These are phyloP conservation scores for Neurospora cerealis DNA, from an alignment of 495 filamentous ascomycete genomes.

Conservation along the genomic window DNA sequence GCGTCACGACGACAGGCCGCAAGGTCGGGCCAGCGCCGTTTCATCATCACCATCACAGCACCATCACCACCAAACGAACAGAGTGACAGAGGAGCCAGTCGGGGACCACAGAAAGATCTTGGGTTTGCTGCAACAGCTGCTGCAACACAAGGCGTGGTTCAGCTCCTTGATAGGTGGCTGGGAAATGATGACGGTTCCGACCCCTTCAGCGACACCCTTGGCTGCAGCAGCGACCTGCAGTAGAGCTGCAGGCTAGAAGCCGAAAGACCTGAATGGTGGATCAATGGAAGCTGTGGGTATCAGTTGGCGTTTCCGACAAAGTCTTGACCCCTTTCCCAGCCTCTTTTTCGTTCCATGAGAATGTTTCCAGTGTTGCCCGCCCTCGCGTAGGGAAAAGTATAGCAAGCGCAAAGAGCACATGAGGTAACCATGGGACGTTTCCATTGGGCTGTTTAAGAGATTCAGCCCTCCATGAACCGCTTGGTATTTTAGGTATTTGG, in stretches of 20 bases:
- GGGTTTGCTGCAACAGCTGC: constrained; percentile 12
- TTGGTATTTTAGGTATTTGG: not conserved
- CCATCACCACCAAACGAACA: not conserved
- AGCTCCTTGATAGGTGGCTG: constrained; percentile 7
- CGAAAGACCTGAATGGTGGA: constrained; percentile 7
- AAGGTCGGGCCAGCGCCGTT: not conserved
- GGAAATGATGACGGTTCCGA: not conserved
- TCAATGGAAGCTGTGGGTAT: constrained; percentile 6
- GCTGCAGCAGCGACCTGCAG: constrained; percentile 13
- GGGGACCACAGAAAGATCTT: constrained; percentile 12
- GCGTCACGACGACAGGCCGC: not conserved
- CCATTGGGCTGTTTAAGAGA: not conserved
- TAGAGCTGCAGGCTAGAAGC: constrained; percentile 15
- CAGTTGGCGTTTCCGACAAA: constrained; percentile 13
- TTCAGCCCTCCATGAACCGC: not conserved
- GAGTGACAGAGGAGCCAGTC: not conserved
- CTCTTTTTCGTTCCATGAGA: constrained; percentile 7
- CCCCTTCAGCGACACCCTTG: constrained; percentile 8
- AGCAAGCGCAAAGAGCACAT: not conserved
- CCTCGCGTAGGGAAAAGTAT: not conserved
- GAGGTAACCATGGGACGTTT: not conserved
- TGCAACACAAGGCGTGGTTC: constrained; percentile 1
- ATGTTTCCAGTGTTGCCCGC: constrained; percentile 4
- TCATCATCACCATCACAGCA: not conserved
- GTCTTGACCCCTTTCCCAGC: constrained; percentile 13